Base-by-base conservation (phyloP, 768 basidiomycete species). In the Lactifluus echinatus region DNA sequence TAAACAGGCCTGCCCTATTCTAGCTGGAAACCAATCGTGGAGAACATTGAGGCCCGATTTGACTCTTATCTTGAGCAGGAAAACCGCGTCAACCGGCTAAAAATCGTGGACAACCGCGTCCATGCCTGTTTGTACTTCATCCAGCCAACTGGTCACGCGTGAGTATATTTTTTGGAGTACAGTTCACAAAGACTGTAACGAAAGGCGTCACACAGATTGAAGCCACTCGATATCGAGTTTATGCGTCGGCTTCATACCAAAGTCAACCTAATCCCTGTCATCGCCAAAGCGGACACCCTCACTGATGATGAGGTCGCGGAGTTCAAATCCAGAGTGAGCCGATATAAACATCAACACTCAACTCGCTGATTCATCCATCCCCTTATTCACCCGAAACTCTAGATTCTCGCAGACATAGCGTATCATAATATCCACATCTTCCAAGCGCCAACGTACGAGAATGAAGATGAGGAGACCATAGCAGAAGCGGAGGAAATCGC, bases 101-200 rank as follows among this genome's bases (percentile, higher is more conserved):
- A 97, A 72, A 82, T 96, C 59, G 83, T 87, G 48, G 96, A 99
- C 76, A 97, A 97, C 75, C 87, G 96, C 46, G 89, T 99, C 40
- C 96, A 99, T 70, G 96, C 96, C 15, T 98, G 96, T 72, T 79
- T 99, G 56, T 99, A 99, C 78, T 99, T 99, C 72, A 94, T 99
- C 64, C 93, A 98, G 68, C 93, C 96, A 34, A 98, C 95, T 1
- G 95, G 96, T 59, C 96, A 99, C 71, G 86, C 94, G 92, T 96
- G 70, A 75, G 92, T 74, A 33, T 43, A 1, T 45, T 23, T 17
- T 12, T 23, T 11, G 14, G 15, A 37, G 19, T 28, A 33, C 26
- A 28, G 10, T 23, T 14, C 24, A 15, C 15, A 34, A 15, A 42
- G 23, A 2, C 4, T 11, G 39, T 43, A 23, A 47, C 21, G 26